Evolutionary conservation across 805 yeast species (phyloP).

Genomic region (Wickerhamiella nectarea): DNA sequence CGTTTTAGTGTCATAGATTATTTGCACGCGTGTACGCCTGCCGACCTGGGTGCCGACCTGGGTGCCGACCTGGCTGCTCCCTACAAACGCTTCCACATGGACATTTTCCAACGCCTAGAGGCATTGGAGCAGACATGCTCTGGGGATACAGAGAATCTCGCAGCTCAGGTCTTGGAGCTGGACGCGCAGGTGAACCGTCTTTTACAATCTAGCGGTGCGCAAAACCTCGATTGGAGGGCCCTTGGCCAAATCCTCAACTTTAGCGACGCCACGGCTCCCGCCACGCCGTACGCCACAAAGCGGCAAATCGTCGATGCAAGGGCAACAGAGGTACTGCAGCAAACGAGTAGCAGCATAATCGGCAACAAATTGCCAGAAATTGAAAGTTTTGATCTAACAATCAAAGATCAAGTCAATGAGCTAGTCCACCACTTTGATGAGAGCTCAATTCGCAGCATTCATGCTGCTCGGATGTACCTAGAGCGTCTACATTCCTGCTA

Average conservation of each 20-base stretch:
- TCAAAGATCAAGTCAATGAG: conserved; percentile 5
- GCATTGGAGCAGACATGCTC: conserved; percentile 1
- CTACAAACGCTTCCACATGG: neutral
- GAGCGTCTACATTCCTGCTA: conserved; percentile 9
- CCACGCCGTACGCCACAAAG: neutral
- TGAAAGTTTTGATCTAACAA: neutral
- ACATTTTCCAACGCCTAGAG: neutral
- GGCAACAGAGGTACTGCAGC: conserved; percentile 2
- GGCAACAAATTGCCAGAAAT: neutral
- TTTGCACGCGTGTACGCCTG: too few species aligned
- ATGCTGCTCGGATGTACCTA: conserved; percentile 11
- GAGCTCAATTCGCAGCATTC: conserved; percentile 15
- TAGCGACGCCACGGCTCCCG: conserved; percentile 11
- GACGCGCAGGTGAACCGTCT: conserved; percentile 11
- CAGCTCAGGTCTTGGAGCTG: conserved; percentile 6
- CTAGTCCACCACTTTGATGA: conserved; percentile 17
- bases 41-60: too few species aligned
- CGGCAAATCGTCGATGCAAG: conserved; percentile 3
- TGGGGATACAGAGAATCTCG: neutral
- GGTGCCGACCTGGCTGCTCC: too few species aligned
- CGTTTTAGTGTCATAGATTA: too few species aligned
- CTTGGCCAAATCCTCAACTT: conserved; percentile 12
- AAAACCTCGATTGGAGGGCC: neutral
- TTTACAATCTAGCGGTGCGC: neutral
- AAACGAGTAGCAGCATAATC: neutral